Conservation (phyloP, 2,329 filamentous ascomycete species). For the Alternaria brassicicola region DNA sequence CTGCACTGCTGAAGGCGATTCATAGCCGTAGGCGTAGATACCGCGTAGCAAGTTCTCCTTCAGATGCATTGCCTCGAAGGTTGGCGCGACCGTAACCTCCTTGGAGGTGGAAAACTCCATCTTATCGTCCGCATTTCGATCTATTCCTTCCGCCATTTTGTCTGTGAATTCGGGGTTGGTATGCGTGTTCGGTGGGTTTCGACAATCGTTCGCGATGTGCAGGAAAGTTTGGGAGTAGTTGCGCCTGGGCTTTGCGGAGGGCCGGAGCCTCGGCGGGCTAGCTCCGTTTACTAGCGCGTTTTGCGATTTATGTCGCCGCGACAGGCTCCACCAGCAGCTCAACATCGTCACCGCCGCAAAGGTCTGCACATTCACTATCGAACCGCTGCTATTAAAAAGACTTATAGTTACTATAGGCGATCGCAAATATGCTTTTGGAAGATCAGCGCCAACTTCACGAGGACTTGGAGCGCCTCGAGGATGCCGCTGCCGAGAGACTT, state of each 20-base stretch:
- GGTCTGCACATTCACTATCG: conserved; percentile 27
- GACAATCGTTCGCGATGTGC: conserved; percentile 11
- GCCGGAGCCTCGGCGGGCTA: conserved; percentile 20
- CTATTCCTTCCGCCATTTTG: conserved; percentile 90
- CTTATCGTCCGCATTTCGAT: conserved; percentile 91
- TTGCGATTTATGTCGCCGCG: conserved; percentile 22
- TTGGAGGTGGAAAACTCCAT: conserved; percentile 99
- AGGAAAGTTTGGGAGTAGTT: conserved; percentile 34
- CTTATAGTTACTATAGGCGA: conserved; percentile 30
- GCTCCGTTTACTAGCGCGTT: conserved; percentile 22
- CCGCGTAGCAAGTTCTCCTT: conserved; percentile 97
- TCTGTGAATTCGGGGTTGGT: neutral
- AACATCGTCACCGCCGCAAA: conserved; percentile 26
- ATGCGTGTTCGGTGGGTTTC: conserved; percentile 2
- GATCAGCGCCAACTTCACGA: conserved; percentile 94
- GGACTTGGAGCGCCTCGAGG: conserved; percentile 94
- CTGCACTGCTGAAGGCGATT: conserved; percentile 96
- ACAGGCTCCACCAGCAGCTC: conserved; percentile 18
- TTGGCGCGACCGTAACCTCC: conserved; percentile 93
- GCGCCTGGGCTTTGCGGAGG: conserved; percentile 23
- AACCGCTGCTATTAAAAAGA: conserved; percentile 16
- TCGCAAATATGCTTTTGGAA: conserved; percentile 75
- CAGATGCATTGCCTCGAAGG: conserved; percentile 76
- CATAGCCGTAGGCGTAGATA: conserved; percentile 98
- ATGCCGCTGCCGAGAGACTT: conserved; percentile 88